A percentile compares a stretch with the other conserved stretches of the same genome.
Conservation (phyloP, 2,329 filamentous ascomycete species). For the Graphiopsis chlorocephala region DNA sequence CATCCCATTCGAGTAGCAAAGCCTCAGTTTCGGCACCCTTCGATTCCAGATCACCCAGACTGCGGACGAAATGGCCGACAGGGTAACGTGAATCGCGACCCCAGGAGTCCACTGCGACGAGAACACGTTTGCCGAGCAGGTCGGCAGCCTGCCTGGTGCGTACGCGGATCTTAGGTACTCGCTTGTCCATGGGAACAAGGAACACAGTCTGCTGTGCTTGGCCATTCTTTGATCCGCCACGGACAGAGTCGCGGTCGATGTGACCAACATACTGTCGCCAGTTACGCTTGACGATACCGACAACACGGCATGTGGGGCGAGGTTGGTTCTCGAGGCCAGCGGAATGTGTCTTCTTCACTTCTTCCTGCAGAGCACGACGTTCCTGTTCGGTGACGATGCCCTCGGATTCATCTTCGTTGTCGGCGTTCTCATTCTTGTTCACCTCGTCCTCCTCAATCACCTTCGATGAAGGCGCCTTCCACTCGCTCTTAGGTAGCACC, state of each 20-base stretch:
- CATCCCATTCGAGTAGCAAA: slow-evolving; percentile 88
- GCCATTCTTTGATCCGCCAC: slow-evolving; percentile 69
- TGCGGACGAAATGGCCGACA: slow-evolving; percentile 88
- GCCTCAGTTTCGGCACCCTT: slow-evolving; percentile 98
- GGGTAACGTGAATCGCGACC: slow-evolving; percentile 90
- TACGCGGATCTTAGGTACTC: slow-evolving; percentile 91
- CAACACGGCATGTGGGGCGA: slow-evolving; percentile 87
- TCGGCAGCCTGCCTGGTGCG: slow-evolving; percentile 87
- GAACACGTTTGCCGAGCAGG: slow-evolving; percentile 82
- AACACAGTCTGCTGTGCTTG: slow-evolving; percentile 90
- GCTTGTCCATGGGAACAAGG: slow-evolving; percentile 95
- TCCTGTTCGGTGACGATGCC: slow-evolving; percentile 87
- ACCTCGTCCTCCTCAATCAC: slow-evolving; percentile 92
- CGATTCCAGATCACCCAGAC: slow-evolving; percentile 87
- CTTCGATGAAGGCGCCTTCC: slow-evolving; percentile 93
- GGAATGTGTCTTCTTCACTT: slow-evolving; percentile 81
- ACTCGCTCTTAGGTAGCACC: slow-evolving; percentile 88
- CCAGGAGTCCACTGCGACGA: slow-evolving; percentile 95
- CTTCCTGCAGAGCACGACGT: slow-evolving; percentile 80
- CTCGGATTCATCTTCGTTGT: slow-evolving; percentile 70
- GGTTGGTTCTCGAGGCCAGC: slow-evolving; percentile 71
- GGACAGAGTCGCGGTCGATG: slow-evolving; percentile 82
- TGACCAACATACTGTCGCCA: slow-evolving; percentile 98
- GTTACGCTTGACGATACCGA: slow-evolving; percentile 90
- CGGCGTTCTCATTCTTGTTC: slow-evolving; percentile 90